Base-by-base conservation (phyloP, 805 yeast species). In the Kuraishia hungarica region DNA sequence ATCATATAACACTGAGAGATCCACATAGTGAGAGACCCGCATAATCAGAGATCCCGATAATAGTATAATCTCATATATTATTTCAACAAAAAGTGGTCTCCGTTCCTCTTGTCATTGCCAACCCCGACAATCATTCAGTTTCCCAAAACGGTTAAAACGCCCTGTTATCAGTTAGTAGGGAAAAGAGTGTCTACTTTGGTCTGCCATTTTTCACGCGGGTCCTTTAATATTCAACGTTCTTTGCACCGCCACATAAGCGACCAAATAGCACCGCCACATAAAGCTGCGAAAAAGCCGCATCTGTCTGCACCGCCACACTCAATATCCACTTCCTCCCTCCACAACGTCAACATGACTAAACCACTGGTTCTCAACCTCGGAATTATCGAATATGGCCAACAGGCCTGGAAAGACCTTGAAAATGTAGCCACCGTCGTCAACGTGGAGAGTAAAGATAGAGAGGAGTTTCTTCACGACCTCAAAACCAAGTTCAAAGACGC, bases 341-440 rank as follows among this genome's bases (percentile, higher is more conserved):
- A 39, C 6, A 61, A 62, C 64, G 58, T 67, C 43, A 52, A 62
- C 1, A 58, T 64, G 55, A 54, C 67, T 11, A 78, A 77, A 62
- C 84, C 88, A 52, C 79, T 80, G 58, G 82, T 89, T 11, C 74
- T 90, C 26, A 76, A 89, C 67, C 67, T 90, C 39, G 93, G 92
- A 4, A 74, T 77, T 11, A 75, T 83, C 50, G 66, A 69, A 53
- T 84, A 73, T 64, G 92, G 90, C 50, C 79, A 78, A 47, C 72
- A 78, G 39, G 87, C 84, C 49, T 89, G 94, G 93, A 71, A 73
- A n/a, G 72, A 77, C 23, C 69, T 88, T 21, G 62, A 65, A 11
- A 62, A 76, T 48, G 62, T 77, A 6, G 79, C 76, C 5, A 76
- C 81, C 50, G 74, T 84, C n/a, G 63, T 83, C 21, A 66, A 75